phyloP scores from a whole-genome alignment of 179 eudicot genomes.

The Carnegiea gigantea region DNA sequence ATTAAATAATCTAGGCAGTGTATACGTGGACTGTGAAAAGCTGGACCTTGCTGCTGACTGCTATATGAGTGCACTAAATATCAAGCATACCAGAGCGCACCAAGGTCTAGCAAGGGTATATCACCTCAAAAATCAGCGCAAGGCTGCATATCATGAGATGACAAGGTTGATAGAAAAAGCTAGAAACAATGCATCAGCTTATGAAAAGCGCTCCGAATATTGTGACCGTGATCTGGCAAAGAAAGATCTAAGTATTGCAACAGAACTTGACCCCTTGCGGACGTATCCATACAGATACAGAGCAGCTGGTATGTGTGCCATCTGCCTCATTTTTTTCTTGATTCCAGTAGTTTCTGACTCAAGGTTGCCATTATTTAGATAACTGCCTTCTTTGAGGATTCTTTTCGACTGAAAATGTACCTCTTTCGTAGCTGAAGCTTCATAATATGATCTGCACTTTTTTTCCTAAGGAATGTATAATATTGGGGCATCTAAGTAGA shows the following conservation, averaged over 20 bases:
- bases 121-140: slow-evolving; percentile 67
- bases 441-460: too few relatives aligned
- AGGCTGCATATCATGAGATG: slow-evolving; percentile 89
- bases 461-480: too few relatives aligned
- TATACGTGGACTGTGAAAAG: slow-evolving; percentile 76
- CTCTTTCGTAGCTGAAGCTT: too few relatives aligned
- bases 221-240: slow-evolving; percentile 90
- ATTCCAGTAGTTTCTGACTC: not conserved
- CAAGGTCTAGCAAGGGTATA: slow-evolving; percentile 87
- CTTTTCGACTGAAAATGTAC: not conserved
- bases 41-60: slow-evolving; percentile 81
- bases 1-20: slow-evolving; percentile 73
- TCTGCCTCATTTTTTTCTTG: not conserved
- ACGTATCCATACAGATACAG: slow-evolving; percentile 89
- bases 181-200: slow-evolving; percentile 72
- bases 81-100: slow-evolving; percentile 90
- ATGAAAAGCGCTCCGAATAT: slow-evolving; percentile 88
- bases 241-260: slow-evolving; percentile 71
- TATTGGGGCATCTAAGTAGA: too few relatives aligned
- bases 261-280: slow-evolving; percentile 74
- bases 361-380: not conserved
- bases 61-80: slow-evolving; percentile 78
- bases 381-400: not conserved
- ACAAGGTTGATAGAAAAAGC: slow-evolving; percentile 86
- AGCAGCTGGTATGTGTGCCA: slow-evolving; percentile 73